Evolutionary conservation across 2,329 filamentous ascomycete species (phyloP), one percentile per base, ranked within the genome.

Genomic region (Diplocarpon mali): DNA sequence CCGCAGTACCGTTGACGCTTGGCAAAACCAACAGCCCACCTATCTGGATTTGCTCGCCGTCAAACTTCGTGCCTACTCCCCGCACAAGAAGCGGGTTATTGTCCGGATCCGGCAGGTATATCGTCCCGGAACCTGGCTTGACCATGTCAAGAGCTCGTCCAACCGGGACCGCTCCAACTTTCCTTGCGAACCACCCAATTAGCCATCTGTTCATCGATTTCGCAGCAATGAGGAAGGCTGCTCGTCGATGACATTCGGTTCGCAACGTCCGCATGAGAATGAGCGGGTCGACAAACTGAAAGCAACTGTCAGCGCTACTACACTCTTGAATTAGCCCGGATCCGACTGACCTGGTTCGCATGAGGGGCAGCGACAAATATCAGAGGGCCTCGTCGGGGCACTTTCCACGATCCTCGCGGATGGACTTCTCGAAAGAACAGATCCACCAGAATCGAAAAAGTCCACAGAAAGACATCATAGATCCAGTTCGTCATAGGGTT

Each of bases 371-470:
- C 92, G 55, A 98, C 92, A 60, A 98, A 92, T 48, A 98, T 85
- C 51, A 98, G 78, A 1, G 92, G 89, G 0, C 89, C 92, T 51
- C 78, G 76, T 58, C 83, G 80, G 36, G 92, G 92, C 36, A 98
- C 85, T 65, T 89, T 90, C 88, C 92, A 98, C 51, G 89, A 86
- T 55, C 88, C 88, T 53, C 92, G 78, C 11, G 92, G 92, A 62
- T 96, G 89, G 13, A 98, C 87, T 67, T 98, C 92, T 56, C 92
- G 83, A 71, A 98, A 98, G 76, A 98, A 98, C 55, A 95, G 79
- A 65, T 98, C 92, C 53, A 93, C 80, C 42, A 96, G 72, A 52
- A 96, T 76, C 35, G 82, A 84, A 62, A 88, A 83, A 39, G 73
- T 72, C 73, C 84, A 87, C 28, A 89, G 71, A 59, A 88, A 83